phyloP scores from a whole-genome alignment of 257 asterid genomes.

The Parsonsia alboflavescens region DNA sequence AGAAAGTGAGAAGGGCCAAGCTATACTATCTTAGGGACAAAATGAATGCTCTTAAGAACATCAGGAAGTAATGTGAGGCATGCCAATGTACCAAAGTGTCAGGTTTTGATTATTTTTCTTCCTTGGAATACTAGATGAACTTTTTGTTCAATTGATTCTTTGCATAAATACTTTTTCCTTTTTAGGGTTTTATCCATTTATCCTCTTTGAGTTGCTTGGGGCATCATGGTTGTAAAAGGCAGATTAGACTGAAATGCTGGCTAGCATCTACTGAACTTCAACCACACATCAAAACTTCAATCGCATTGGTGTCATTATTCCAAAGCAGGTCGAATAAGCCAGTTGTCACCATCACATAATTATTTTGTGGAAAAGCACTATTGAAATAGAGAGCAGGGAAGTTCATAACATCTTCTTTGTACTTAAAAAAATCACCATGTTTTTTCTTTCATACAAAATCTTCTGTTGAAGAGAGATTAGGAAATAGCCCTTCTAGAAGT shows the following conservation, averaged over 20 bases:
- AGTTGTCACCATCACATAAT: neutral
- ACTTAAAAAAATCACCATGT: neutral
- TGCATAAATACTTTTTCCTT: neutral
- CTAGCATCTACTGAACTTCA: neutral
- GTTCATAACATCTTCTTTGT: neutral
- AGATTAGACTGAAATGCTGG: neutral
- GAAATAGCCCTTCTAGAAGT: neutral
- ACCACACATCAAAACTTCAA: neutral
- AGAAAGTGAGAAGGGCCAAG: conserved; percentile 96
- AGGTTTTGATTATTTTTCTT: neutral
- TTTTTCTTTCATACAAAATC: neutral
- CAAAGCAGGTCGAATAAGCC: neutral
- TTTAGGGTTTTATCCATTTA: neutral
- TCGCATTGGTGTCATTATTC: neutral
- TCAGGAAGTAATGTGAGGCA: conserved; percentile 16
- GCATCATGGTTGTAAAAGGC: neutral
- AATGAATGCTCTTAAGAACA: conserved; percentile 84
- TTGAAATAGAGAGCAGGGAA: neutral
- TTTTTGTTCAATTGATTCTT: neutral
- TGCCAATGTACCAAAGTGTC: neutral
- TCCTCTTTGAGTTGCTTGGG: neutral
- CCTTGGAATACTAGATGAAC: neutral
- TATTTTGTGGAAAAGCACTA: neutral
- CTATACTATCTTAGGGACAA: conserved; percentile 88
- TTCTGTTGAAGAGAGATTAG: neutral